phyloP scores from a whole-genome alignment of 2,329 filamentous ascomycete species.

The Zasmidium cellare region DNA sequence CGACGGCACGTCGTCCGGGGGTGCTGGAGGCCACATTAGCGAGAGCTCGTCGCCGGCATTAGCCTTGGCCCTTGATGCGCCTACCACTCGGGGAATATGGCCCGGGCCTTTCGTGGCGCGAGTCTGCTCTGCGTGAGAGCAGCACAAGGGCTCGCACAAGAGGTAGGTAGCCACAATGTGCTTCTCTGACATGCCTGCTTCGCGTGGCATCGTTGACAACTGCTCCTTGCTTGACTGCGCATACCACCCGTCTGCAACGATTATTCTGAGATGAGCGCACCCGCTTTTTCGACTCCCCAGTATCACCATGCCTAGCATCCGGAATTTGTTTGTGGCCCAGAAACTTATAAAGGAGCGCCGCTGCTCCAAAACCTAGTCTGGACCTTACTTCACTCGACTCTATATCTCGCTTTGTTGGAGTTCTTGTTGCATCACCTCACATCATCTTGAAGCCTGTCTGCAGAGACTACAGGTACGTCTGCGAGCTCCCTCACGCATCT shows the following conservation, averaged over 20 bases:
- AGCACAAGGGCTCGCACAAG: slow-evolving; percentile 9
- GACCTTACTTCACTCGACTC: neutral
- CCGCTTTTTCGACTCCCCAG: slow-evolving; percentile 15
- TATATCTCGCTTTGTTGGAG: too few species aligned
- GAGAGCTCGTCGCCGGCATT: slow-evolving; percentile 2
- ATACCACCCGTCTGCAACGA: slow-evolving; percentile 23
- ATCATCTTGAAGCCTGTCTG: neutral
- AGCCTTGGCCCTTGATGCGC: slow-evolving; percentile 5
- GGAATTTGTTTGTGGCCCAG: slow-evolving; percentile 28
- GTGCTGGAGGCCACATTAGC: neutral
- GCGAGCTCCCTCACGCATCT: too few species aligned
- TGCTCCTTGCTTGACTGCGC: slow-evolving; percentile 25
- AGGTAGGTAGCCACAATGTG: slow-evolving; percentile 3
- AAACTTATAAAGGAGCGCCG: slow-evolving; percentile 21
- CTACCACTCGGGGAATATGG: slow-evolving; percentile 7
- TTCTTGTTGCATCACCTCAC: neutral
- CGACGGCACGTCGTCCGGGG: neutral
- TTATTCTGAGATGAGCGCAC: slow-evolving; percentile 22
- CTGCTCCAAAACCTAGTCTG: neutral
- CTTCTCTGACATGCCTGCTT: slow-evolving; percentile 14
- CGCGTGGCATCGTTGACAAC: slow-evolving; percentile 26
- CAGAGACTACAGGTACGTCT: neutral
- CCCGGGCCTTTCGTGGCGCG: slow-evolving; percentile 10
- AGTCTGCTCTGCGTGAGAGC: slow-evolving; percentile 16
- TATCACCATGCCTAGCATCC: slow-evolving; percentile 22